Percentiles rank a stretch among this genome's conserved stretches.
These are phyloP conservation scores for Hypsizygus marmoreus DNA, from an alignment of 768 basidiomycete genomes.

Conservation along the genomic window DNA sequence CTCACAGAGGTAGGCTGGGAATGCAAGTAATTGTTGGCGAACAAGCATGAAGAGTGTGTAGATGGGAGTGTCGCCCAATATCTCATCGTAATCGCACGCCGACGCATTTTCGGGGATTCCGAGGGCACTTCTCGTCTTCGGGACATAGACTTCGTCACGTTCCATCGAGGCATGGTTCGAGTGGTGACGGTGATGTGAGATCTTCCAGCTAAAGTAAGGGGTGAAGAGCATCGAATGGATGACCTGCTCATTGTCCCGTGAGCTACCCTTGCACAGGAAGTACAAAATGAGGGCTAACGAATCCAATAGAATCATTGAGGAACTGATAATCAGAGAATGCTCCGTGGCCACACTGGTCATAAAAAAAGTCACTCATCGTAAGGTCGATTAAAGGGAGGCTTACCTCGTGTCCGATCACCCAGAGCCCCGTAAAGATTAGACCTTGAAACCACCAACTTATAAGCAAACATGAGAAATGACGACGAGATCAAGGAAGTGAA, in stretches of 20 bases:
- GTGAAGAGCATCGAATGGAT: conserved; percentile 52
- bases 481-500: background rate
- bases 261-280: conserved; percentile 12
- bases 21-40: conserved; percentile 59
- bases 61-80: conserved; percentile 61
- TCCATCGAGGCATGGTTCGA: conserved; percentile 55
- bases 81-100: conserved; percentile 53
- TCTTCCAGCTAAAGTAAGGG: conserved; percentile 57
- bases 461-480: background rate
- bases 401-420: conserved; percentile 66
- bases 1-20: conserved; percentile 63
- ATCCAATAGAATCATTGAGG: conserved; percentile 53
- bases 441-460: conserved; percentile 64
- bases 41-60: conserved; percentile 58
- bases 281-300: too few species aligned
- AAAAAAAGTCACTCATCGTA: too few species aligned
- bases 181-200: conserved; percentile 56
- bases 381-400: too few species aligned
- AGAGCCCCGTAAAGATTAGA: conserved; percentile 56
- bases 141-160: conserved; percentile 60
- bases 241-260: conserved; percentile 26
- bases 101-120: conserved; percentile 41
- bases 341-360: conserved; percentile 61
- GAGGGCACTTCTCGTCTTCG: conserved; percentile 58
- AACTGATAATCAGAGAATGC: conserved; percentile 52